These are phyloP conservation scores for Moricandia arvensis DNA, from an alignment of 345 rosid genomes.

Conservation along the genomic window DNA sequence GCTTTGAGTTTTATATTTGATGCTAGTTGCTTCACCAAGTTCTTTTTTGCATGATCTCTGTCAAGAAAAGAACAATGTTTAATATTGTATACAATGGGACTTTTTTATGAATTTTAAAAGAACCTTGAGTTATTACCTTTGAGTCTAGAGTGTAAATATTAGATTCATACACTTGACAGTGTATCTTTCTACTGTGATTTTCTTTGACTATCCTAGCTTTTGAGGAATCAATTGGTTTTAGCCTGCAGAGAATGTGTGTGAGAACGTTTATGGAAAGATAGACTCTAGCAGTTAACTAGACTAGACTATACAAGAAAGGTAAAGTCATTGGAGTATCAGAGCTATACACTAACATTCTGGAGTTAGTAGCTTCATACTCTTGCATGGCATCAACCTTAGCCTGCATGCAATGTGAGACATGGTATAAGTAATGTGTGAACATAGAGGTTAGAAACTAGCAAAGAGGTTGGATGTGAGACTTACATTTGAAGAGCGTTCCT, in stretches of 20 bases:
- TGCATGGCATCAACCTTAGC: conserved; percentile 4
- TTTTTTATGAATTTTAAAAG: background rate
- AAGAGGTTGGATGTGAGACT: background rate
- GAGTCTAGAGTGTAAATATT: background rate
- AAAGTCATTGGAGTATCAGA: conserved; percentile 6
- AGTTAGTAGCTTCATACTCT: conserved; percentile 4
- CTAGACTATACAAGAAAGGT: background rate
- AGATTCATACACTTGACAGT: conserved; percentile 19
- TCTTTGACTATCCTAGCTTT: conserved; percentile 16
- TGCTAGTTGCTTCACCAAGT: conserved; percentile 12
- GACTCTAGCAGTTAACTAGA: background rate
- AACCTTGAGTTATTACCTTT: conserved; percentile 6
- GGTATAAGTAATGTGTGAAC: background rate
- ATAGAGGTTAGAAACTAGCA: too few species aligned
- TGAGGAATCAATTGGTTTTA: conserved; percentile 14
- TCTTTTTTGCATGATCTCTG: conserved; percentile 27
- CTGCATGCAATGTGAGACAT: conserved; percentile 30
- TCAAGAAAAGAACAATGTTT: conserved; percentile 10
- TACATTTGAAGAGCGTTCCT: conserved; percentile 23
- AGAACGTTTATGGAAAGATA: background rate
- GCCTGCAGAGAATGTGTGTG: conserved; percentile 14
- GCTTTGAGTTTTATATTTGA: conserved; percentile 21
- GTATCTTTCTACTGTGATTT: conserved; percentile 14
- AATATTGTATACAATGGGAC: background rate
- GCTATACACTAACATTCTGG: conserved; percentile 24